phyloP scores from a whole-genome alignment of 2,329 filamentous ascomycete species.

The Drechslerella coelobrocha region DNA sequence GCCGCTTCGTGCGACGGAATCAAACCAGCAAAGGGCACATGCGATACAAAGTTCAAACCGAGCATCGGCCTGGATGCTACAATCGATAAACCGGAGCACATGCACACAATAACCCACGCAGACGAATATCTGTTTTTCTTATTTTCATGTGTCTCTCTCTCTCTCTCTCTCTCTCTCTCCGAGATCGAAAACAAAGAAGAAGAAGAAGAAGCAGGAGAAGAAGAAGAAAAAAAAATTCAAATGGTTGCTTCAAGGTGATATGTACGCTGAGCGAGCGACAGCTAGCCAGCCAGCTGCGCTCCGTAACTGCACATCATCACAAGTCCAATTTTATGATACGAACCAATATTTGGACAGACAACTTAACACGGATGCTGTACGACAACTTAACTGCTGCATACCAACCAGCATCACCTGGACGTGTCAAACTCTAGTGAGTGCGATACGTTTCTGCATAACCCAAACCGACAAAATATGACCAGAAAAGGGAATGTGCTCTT shows the following conservation, averaged over 20 bases:
- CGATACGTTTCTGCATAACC: background rate
- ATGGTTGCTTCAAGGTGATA: background rate
- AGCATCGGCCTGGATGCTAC: constrained; percentile 16
- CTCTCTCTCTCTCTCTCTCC: background rate
- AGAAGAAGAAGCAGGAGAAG: background rate
- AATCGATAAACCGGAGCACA: constrained; percentile 17
- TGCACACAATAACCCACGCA: constrained; percentile 1
- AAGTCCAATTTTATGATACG: constrained; percentile 19
- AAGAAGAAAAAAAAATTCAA: background rate
- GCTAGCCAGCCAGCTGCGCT: background rate
- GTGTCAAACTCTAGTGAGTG: constrained; percentile 3
- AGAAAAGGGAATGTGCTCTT: background rate
- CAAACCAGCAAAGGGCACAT: constrained; percentile 32
- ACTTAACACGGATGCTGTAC: constrained; percentile 14
- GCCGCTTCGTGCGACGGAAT: constrained; percentile 7
- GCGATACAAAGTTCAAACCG: constrained; percentile 45
- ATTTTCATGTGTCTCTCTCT: background rate
- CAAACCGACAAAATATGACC: background rate
- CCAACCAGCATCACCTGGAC: constrained; percentile 29
- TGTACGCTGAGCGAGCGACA: constrained; percentile 1
- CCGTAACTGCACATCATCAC: constrained; percentile 30
- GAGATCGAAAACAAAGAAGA: background rate
- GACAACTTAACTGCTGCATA: constrained; percentile 18
- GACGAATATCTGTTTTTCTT: background rate
- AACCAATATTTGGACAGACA: constrained; percentile 2